Evolutionary conservation across 2,329 filamentous ascomycete genomes (phyloP).

Genomic region (Nigrospora oryzae): DNA sequence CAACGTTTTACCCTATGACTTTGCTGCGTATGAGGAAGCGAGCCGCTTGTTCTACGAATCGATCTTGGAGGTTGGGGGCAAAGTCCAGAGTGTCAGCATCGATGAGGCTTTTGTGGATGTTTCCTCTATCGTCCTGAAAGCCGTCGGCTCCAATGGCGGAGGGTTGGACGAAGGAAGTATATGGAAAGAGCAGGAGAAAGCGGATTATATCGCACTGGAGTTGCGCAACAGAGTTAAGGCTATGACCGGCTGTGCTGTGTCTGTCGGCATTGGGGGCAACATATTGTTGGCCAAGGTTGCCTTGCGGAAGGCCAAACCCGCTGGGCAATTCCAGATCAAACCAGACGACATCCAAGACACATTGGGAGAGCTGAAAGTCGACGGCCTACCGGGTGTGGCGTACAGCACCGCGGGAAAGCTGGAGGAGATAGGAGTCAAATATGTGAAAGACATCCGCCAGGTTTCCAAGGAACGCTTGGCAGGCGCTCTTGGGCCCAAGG

Average conservation of each 20-base stretch:
- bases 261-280: conserved; percentile 85
- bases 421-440: conserved; percentile 74
- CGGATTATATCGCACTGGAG: conserved; percentile 58
- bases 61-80: conserved; percentile 68
- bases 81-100: conserved; percentile 93
- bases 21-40: conserved; percentile 86
- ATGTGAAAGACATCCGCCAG: conserved; percentile 75
- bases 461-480: conserved; percentile 68
- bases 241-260: conserved; percentile 78
- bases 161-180: conserved; percentile 60
- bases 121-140: conserved; percentile 58
- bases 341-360: conserved; percentile 72
- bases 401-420: conserved; percentile 81
- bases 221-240: conserved; percentile 64
- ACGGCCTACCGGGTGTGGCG: conserved; percentile 84
- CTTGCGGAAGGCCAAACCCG: conserved; percentile 84
- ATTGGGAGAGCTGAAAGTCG: conserved; percentile 68
- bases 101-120: conserved; percentile 90
- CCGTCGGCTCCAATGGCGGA: conserved; percentile 57
- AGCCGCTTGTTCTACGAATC: conserved; percentile 82
- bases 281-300: conserved; percentile 89
- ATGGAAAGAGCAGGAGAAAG: conserved; percentile 71
- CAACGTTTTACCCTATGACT: conserved; percentile 91
- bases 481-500: conserved; percentile 77
- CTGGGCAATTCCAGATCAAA: conserved; percentile 82